Evolutionary conservation across 352 stramenopile species (phyloP).

Genomic region (Phytophthora chlamydospora): DNA sequence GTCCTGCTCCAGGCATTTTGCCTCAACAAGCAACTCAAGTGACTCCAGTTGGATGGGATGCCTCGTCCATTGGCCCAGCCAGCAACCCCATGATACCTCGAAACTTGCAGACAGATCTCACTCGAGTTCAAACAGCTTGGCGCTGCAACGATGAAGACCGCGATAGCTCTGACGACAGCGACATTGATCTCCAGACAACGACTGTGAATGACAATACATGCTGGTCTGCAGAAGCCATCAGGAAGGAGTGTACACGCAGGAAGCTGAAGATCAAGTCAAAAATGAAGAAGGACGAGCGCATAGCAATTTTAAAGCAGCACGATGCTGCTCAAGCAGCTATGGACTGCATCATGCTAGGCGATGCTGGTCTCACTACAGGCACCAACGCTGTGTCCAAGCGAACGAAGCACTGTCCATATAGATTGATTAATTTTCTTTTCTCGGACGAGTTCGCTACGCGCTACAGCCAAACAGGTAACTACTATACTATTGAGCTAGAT

Average conservation of each 20-base stretch:
- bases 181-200: neutral
- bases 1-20: too few relatives aligned
- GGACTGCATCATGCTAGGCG: neutral
- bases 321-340: neutral
- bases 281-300: neutral
- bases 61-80: too few relatives aligned
- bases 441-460: neutral
- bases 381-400: neutral
- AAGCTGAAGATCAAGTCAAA: neutral
- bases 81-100: too few relatives aligned
- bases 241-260: neutral
- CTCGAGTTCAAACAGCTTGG: too few relatives aligned
- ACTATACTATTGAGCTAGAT: neutral
- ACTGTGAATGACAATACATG: neutral
- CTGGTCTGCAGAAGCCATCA: neutral
- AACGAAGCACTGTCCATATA: neutral
- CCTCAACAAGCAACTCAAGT: too few relatives aligned
- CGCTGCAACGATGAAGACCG: neutral
- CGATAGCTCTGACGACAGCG: neutral
- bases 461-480: neutral
- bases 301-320: neutral
- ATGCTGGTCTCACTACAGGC: neutral
- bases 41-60: too few relatives aligned
- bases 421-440: neutral
- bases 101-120: too few relatives aligned